Base-by-base conservation (phyloP, 2,329 filamentous ascomycete species). In the Fusarium napiforme region DNA sequence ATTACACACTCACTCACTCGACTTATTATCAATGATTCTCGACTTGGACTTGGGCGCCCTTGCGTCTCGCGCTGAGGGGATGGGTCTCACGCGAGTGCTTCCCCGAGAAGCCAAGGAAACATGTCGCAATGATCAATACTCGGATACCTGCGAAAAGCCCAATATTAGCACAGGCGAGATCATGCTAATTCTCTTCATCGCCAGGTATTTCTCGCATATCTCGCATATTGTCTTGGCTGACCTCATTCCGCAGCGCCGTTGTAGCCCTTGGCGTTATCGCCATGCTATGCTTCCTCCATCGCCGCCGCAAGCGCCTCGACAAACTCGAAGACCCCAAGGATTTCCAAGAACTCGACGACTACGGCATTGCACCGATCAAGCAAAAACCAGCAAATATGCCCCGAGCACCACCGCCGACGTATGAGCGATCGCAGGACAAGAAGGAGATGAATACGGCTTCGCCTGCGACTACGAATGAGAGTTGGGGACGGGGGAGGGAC, bases 291-390 rank as follows among this genome's bases (percentile, higher is more conserved):
- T 65, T 58, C 39, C 55, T 78, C 15, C 77, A 78, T 39, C 74
- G 72, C 9, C 67, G 74, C 42, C 74, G 72, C 34, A 58, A 67
- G 53, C 63, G 64, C 23, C 34, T 71, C 3, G 77, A 79, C 12
- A 50, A 34, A 16, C 50, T 66, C 23, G 77, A 79, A 63, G 74
- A 78, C 50, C 55, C 71, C 26, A 79, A 79, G 43, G 67, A 65
- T 28, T 16, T 67, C 26, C 75, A 79, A 59, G 77, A 79, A 62
- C 59, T 79, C 50, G 77, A 79, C 42, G 77, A 79, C 50, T 79
- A 79, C 28, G 77, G 77, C 30, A 60, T 78, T 26, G 65, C 43
- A 2, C 43, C 71, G 7, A 15, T 28, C 3, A 52, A 63, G 11
- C 45, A 66, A 37, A 64, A 60, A 42, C 43, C 49, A 21, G 58